Base-by-base conservation (phyloP, 257 asterid genomes). In the Nicotiana benthamiana region DNA sequence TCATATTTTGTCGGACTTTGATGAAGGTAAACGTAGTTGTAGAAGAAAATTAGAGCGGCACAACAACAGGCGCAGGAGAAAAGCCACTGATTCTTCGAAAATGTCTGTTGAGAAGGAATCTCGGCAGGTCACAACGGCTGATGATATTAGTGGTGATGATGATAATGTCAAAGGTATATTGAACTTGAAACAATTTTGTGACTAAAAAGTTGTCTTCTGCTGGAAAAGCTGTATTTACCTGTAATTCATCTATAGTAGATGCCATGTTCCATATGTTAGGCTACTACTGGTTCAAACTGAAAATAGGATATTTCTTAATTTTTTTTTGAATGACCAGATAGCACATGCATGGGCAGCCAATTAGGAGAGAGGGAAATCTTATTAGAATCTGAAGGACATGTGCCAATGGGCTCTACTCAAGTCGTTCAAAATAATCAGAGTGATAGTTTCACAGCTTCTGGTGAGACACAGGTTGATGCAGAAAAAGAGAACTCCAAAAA, bases 1-100 rank as follows among this genome's bases (percentile, higher is more conserved):
- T 84, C 98, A 94, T 80, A 75, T 94, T 75, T 80, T 94, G 86
- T 79, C 93, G 78, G 97, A 92, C 83, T 94, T 94, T 87, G 97
- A 94, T 70, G 97, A 94, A 86, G 97, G 96, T 72, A 94, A 91
- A 74, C 92, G 98, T 60, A 94, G 98, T 86, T 94, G 98, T 82
- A 85, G 98, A 83, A 88, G 97, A 89, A 94, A 94, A 83, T 88
- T 94, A 87, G 97, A 94, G 83, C 95, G 92, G 17, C 98, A 94
- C 85, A 94, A 94, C 82, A 91, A 90, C 84, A 89, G 97, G 48
- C 95, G 98, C 20, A 79, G 96, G 88, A 90, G 97, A 82, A 94
- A 94, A 86, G 86, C 94, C 34, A 84, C 84, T 77, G 95, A 87
- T 81, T 66, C 40, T 5, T 46, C 90, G 79, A 91, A 89, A 89